Evolutionary conservation across 495 filamentous ascomycete species (phyloP).

Genomic region (Alectoria sarmentosa): DNA sequence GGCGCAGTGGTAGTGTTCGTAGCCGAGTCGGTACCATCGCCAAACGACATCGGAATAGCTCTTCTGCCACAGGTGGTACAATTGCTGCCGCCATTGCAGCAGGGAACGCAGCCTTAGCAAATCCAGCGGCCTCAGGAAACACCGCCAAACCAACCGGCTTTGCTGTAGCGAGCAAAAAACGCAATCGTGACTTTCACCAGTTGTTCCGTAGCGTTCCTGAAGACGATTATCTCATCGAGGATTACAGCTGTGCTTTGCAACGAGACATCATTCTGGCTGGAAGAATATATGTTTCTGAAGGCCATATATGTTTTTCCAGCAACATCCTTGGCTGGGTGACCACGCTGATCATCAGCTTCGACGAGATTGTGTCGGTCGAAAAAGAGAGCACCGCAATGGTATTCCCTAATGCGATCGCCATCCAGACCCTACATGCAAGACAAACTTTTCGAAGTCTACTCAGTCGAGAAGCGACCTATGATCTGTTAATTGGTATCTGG

Average conservation of each 20-base stretch:
- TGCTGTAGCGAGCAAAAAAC: constrained; percentile 90
- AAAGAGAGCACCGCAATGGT: constrained; percentile 94
- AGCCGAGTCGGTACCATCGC: constrained; percentile 58
- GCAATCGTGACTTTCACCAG: constrained; percentile 90
- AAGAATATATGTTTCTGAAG: constrained; percentile 91
- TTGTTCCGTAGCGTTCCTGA: constrained; percentile 95
- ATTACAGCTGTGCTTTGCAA: constrained; percentile 95
- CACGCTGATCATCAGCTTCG: constrained; percentile 94
- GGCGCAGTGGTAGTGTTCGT: constrained; percentile 73
- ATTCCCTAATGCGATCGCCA: constrained; percentile 96
- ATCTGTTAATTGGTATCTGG: constrained; percentile 96
- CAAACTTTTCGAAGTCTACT: constrained; percentile 94
- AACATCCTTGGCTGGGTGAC: constrained; percentile 99
- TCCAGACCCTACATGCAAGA: constrained; percentile 89
- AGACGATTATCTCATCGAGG: constrained; percentile 96
- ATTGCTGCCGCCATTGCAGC: constrained; percentile 64
- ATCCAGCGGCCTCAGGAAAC: constrained; percentile 49
- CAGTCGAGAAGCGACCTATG: constrained; percentile 91
- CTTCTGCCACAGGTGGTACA: constrained; percentile 67
- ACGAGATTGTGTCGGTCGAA: constrained; percentile 93
- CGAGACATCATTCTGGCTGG: constrained; percentile 93
- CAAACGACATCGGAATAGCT: constrained; percentile 75
- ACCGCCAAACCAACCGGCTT: constrained; percentile 84
- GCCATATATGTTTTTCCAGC: constrained; percentile 96
- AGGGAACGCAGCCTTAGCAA: constrained; percentile 56